Conservation (phyloP, 2,329 filamentous ascomycete genomes). For the Fonsecaea multimorphosa region DNA sequence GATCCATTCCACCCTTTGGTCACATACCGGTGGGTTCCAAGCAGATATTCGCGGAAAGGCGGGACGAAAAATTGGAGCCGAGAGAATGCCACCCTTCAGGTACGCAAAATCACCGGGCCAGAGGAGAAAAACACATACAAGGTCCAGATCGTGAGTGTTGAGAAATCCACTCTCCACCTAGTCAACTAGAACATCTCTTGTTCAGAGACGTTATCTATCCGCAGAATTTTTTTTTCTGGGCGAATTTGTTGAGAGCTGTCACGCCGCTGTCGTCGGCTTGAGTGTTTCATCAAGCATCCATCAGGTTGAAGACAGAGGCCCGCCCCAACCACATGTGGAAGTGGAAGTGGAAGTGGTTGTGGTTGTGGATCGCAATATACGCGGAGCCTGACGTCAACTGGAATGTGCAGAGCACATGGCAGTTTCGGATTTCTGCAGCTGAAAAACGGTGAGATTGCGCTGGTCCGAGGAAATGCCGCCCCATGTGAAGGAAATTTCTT, state of each 20-base stretch:
- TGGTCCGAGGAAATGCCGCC: slow-evolving; percentile 14
- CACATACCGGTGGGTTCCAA: background rate
- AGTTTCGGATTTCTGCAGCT: background rate
- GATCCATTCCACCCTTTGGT: background rate
- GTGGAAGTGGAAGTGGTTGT: background rate
- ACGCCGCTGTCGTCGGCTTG: background rate
- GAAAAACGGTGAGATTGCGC: background rate
- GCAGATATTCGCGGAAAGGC: background rate
- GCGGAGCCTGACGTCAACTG: slow-evolving; percentile 7
- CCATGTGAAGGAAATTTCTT: slow-evolving; percentile 12
- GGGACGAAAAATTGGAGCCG: background rate
- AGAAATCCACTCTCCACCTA: background rate
- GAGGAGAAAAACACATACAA: background rate
- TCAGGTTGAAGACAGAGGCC: background rate
- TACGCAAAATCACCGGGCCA: background rate
- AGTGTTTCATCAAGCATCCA: background rate
- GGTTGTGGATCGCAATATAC: background rate
- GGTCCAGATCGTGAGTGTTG: background rate
- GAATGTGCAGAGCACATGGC: background rate
- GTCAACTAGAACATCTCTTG: background rate
- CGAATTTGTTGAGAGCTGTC: background rate
- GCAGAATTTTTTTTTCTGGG: background rate
- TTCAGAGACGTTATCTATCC: background rate
- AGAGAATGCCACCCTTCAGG: background rate
- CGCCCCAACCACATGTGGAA: background rate